Conservation (phyloP, 192 early-diverging fungal species). For the Ambispora gerdemannii region DNA sequence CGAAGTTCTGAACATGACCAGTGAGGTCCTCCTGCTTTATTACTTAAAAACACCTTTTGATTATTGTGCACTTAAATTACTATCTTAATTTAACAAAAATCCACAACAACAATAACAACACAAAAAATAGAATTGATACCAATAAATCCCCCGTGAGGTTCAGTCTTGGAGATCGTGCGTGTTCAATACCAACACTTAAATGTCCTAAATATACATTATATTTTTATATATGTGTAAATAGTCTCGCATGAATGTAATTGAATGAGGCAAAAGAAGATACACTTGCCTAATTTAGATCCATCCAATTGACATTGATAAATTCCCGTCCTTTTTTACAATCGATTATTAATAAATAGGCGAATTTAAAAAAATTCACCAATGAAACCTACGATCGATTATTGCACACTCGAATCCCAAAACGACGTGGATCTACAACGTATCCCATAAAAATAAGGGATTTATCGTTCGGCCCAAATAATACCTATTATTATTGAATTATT, state of each 20-base stretch:
- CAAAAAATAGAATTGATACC: too few species aligned
- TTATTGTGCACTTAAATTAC: too few species aligned
- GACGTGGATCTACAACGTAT: conserved; percentile 54
- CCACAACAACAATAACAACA: too few species aligned
- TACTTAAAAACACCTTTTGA: conserved; percentile 67
- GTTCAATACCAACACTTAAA: conserved; percentile 31
- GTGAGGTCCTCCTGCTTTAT: conserved; percentile 66
- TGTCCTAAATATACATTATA: neutral
- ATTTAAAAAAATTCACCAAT: neutral
- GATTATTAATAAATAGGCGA: neutral
- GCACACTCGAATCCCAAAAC: conserved; percentile 63
- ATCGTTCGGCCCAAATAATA: conserved; percentile 47
- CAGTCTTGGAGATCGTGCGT: conserved; percentile 62
- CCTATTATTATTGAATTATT: conserved; percentile 40
- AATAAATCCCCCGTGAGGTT: conserved; percentile 49
- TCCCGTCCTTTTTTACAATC: neutral
- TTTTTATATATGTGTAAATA: neutral
- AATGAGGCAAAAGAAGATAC: neutral
- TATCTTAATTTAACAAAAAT: too few species aligned
- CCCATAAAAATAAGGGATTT: conserved; percentile 64
- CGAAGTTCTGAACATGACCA: conserved; percentile 53
- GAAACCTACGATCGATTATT: conserved; percentile 55
- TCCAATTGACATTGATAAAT: conserved; percentile 14
- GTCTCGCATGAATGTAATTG: neutral
- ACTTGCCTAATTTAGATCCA: conserved; percentile 8